Evolutionary conservation across 2,329 filamentous ascomycete genomes (phyloP).

Genomic region (Ceratocystis diversiconidia): DNA sequence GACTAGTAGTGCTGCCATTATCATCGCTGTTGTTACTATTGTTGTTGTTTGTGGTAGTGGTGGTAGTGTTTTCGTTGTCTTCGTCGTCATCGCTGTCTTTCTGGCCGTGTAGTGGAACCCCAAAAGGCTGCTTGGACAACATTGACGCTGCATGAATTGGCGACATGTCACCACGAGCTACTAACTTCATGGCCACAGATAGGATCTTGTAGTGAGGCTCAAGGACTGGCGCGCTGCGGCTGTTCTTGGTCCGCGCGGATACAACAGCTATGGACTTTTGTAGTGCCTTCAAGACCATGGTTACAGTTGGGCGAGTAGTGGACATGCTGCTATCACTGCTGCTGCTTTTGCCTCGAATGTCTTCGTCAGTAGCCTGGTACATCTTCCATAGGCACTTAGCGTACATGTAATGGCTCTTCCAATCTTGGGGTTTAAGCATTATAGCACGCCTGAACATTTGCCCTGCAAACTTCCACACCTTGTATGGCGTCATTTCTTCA

Average conservation of each 20-base stretch:
- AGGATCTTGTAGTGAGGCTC: slow-evolving; percentile 90
- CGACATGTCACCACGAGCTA: slow-evolving; percentile 38
- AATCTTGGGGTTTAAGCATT: slow-evolving; percentile 38
- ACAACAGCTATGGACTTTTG: slow-evolving; percentile 39
- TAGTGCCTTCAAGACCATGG: slow-evolving; percentile 34
- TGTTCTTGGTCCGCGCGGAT: slow-evolving; percentile 38
- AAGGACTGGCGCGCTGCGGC: slow-evolving; percentile 60
- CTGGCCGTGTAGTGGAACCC: slow-evolving; percentile 22
- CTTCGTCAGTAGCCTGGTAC: slow-evolving; percentile 38
- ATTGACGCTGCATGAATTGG: slow-evolving; percentile 37
- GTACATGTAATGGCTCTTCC: slow-evolving; percentile 49
- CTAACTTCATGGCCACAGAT: slow-evolving; percentile 68
- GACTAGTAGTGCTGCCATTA: slow-evolving; percentile 2
- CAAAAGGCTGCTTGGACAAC: slow-evolving; percentile 43
- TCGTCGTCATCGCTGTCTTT: slow-evolving; percentile 24
- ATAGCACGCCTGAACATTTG: slow-evolving; percentile 43
- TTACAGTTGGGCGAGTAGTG: slow-evolving; percentile 26
- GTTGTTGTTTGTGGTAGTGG: too few relatives aligned
- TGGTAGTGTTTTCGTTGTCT: slow-evolving; percentile 26
- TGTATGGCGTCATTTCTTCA: slow-evolving; percentile 43
- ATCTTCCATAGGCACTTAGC: slow-evolving; percentile 51
- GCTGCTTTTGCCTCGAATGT: slow-evolving; percentile 22
- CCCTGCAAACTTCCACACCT: slow-evolving; percentile 47
- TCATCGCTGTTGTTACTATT: slow-evolving; percentile 23
- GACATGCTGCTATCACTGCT: slow-evolving; percentile 10